Conservation (phyloP, 352 stramenopile genomes). For the Aphanomyces invadans region DNA sequence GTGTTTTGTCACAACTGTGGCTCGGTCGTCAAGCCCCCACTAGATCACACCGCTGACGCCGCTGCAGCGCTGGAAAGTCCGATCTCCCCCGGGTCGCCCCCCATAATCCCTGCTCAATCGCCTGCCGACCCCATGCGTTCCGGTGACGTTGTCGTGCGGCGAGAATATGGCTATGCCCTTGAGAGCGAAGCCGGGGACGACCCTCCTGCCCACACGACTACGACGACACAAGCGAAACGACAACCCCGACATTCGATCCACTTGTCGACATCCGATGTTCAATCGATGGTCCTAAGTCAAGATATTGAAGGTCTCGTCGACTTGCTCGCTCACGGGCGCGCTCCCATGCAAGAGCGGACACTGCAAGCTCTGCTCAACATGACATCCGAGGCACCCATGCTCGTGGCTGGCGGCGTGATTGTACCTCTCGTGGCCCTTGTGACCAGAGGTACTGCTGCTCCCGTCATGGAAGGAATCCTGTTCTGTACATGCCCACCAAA, state of each 20-base stretch:
- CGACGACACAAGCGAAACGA: background rate
- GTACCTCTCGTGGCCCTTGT: background rate
- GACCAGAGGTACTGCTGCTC: background rate
- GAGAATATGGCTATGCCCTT: slow-evolving; percentile 8
- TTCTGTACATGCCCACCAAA: too few relatives aligned
- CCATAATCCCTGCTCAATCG: too few relatives aligned
- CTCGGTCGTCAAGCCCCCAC: background rate
- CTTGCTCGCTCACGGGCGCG: background rate
- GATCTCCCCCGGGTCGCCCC: background rate
- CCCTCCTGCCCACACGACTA: background rate
- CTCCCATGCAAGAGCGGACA: background rate
- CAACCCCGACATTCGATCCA: background rate
- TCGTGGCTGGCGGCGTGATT: background rate
- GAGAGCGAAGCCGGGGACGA: background rate
- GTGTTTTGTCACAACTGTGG: slow-evolving; percentile 8
- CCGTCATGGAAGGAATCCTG: too few relatives aligned
- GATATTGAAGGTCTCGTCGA: background rate
- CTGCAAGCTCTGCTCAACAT: slow-evolving; percentile 3
- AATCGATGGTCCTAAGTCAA: background rate
- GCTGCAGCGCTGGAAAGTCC: background rate
- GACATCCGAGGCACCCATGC: background rate
- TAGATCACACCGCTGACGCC: background rate
- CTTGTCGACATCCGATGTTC: slow-evolving; percentile 6
- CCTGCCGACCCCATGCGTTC: too few relatives aligned
- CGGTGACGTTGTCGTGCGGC: background rate